phyloP scores from a whole-genome alignment of 75 land plant species.

The Cupressus sempervirens region DNA sequence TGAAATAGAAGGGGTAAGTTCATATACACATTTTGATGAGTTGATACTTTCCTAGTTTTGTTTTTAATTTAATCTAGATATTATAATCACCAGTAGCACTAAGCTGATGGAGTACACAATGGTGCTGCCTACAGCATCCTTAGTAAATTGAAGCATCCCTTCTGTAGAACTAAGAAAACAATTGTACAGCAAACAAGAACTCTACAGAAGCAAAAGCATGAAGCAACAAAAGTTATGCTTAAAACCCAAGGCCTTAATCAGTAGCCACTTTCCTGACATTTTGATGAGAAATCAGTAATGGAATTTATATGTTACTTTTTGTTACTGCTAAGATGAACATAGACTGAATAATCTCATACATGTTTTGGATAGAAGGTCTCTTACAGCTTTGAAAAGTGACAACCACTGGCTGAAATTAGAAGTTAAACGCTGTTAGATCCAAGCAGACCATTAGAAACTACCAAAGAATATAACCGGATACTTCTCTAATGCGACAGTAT shows the following conservation, averaged over 20 bases:
- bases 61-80: not conserved
- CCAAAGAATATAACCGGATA: not conserved
- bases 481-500: not conserved
- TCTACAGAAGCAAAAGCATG: not conserved
- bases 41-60: not conserved
- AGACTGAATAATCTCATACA: not conserved
- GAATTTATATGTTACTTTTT: not conserved
- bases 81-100: not conserved
- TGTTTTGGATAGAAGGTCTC: not conserved
- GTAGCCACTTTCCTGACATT: not conserved
- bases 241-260: not conserved
- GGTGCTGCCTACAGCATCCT: not conserved
- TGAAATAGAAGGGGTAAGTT: not conserved
- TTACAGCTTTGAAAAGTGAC: not conserved
- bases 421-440: not conserved
- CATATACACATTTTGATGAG: not conserved
- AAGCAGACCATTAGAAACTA: not conserved
- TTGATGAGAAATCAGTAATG: not conserved
- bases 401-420: not conserved
- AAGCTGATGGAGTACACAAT: not conserved
- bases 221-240: not conserved
- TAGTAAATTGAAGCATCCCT: not conserved
- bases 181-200: not conserved
- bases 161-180: not conserved
- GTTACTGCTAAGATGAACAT: not conserved